Percentiles rank a stretch among this genome's conserved stretches.
Conservation (phyloP, 169 alveolate genomes). For the Cryptosporidium viatorum region DNA sequence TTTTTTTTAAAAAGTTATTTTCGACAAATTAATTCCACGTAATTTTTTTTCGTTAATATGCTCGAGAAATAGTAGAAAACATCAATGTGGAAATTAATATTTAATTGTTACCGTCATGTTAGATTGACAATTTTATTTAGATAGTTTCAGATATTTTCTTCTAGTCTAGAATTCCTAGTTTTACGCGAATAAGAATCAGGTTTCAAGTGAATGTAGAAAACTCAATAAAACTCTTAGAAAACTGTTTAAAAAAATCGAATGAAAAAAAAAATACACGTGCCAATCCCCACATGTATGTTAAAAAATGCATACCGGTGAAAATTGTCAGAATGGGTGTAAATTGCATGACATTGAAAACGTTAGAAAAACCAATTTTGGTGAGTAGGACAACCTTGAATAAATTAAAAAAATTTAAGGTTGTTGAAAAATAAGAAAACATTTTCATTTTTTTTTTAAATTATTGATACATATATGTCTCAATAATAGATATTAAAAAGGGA, state of each 20-base stretch:
- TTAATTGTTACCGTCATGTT: too few species aligned
- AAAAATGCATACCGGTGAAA: slow-evolving; percentile 17
- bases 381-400: background rate
- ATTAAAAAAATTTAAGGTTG: background rate
- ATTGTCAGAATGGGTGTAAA: background rate
- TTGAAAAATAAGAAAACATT: background rate
- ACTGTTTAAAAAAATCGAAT: background rate
- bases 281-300: slow-evolving; percentile 18
- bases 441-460: background rate
- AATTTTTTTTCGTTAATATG: background rate
- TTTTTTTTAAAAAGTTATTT: too few species aligned
- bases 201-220: background rate
- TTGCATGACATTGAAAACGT: slow-evolving; percentile 18
- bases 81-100: background rate
- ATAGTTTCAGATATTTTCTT: background rate
- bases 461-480: slow-evolving; percentile 40
- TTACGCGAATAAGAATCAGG: background rate
- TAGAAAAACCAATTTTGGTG: slow-evolving; percentile 5
- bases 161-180: background rate
- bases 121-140: background rate
- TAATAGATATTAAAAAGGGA: slow-evolving; percentile 29
- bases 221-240: background rate
- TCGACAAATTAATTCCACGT: background rate
- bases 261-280: background rate
- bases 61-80: background rate